phyloP scores from a whole-genome alignment of 176 grass and related monocot genomes.

The Avena sativa region DNA sequence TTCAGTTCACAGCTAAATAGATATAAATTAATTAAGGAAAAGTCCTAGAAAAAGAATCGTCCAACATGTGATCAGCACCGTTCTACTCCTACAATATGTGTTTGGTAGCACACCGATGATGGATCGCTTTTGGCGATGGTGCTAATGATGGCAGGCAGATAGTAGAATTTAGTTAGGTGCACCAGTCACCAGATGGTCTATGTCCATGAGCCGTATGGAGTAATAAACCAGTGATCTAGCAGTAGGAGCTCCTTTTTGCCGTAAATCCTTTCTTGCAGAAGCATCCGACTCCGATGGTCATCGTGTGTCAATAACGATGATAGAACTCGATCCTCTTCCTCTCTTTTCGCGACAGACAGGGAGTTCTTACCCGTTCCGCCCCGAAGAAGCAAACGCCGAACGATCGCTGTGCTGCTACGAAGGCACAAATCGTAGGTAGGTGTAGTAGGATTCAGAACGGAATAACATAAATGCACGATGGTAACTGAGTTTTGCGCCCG shows the following conservation, averaged over 20 bases:
- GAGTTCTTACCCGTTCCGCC: not conserved
- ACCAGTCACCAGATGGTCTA: slow-evolving; percentile 42
- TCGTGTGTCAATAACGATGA: not conserved
- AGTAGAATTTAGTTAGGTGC: slow-evolving; percentile 43
- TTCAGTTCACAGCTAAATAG: not conserved
- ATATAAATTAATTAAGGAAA: not conserved
- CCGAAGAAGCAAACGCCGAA: no score
- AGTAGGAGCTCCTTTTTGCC: not conserved
- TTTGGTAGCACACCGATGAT: not conserved
- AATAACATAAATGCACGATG: not conserved
- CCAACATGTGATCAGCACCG: not conserved
- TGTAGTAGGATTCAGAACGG: no score
- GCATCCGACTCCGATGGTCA: not conserved
- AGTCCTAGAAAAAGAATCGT: not conserved
- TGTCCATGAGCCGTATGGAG: not conserved
- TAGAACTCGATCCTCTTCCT: not conserved
- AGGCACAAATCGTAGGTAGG: no score
- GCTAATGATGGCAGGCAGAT: not conserved
- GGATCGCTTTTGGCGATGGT: not conserved
- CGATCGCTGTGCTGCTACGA: not conserved
- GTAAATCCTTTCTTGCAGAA: no score
- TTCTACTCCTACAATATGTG: not conserved
- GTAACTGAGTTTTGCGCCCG: not conserved
- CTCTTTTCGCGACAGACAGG: not conserved
- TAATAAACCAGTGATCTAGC: not conserved